These are phyloP conservation scores for Zostera marina DNA, from an alignment of 116 monocot species.

Conservation along the genomic window DNA sequence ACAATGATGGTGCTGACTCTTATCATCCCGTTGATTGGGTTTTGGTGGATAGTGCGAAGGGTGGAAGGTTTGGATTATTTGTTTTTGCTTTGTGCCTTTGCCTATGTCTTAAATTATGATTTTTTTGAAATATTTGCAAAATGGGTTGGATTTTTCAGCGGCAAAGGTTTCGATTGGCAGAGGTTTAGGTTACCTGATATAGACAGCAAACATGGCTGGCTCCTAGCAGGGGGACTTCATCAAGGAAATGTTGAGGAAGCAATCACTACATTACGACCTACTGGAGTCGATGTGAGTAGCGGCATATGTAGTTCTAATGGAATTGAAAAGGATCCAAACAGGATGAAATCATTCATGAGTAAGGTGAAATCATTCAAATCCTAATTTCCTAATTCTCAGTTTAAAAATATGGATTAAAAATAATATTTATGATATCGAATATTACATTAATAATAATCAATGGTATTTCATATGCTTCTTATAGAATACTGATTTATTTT, in stretches of 20 bases:
- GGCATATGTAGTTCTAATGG: constrained; percentile 36
- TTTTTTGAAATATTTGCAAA: not conserved
- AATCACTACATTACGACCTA: not conserved
- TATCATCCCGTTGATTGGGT: constrained; percentile 57
- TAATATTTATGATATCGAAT: too few relatives aligned
- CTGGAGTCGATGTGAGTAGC: constrained; percentile 23
- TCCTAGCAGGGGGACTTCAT: constrained; percentile 78
- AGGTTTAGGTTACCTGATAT: constrained; percentile 37
- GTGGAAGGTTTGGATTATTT: constrained; percentile 48
- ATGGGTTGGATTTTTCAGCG: constrained; percentile 25
- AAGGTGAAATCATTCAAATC: not conserved
- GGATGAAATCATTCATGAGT: constrained; percentile 46
- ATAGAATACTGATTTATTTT: too few relatives aligned
- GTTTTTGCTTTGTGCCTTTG: not conserved
- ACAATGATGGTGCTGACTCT: constrained; percentile 11
- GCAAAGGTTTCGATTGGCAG: constrained; percentile 74
- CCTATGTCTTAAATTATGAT: not conserved
- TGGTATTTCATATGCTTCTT: too few relatives aligned
- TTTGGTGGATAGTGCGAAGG: constrained; percentile 73
- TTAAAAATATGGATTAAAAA: too few relatives aligned
- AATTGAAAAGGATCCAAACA: constrained; percentile 17
- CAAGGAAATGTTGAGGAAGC: constrained; percentile 53
- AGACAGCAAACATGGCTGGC: constrained; percentile 52
- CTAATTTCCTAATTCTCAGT: not conserved
- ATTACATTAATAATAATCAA: too few relatives aligned